Evolutionary conservation across 192 early-diverging fungal species (phyloP).

Genomic region (Coemansia sp.): DNA sequence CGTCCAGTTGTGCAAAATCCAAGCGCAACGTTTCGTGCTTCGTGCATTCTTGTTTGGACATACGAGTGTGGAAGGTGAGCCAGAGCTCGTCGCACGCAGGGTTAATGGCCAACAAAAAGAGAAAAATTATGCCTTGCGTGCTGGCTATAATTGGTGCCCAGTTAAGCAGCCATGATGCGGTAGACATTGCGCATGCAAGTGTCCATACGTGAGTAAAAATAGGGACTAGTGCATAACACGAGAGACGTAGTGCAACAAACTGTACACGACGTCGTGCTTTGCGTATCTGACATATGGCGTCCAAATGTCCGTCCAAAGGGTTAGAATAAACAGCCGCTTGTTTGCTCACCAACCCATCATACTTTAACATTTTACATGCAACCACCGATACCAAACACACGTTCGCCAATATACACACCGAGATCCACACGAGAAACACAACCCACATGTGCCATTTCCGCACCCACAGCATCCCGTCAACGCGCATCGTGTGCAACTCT

Average conservation of each 20-base stretch:
- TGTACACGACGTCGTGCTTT: background rate
- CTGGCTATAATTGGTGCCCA: conserved; percentile 14
- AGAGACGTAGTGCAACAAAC: conserved; percentile 8
- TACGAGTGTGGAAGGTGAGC: background rate
- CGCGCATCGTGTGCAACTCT: background rate
- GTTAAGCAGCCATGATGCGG: conserved; percentile 20
- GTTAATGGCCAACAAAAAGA: conserved; percentile 15
- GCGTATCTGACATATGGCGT: background rate
- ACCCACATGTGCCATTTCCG: conserved; percentile 9
- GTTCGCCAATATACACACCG: background rate
- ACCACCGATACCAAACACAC: background rate
- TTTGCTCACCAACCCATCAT: background rate
- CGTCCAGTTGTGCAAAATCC: conserved; percentile 26
- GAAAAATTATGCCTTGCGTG: conserved; percentile 19
- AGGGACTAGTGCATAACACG: conserved; percentile 12
- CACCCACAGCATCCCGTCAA: conserved; percentile 6
- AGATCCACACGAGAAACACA: conserved; percentile 10
- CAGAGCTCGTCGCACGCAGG: conserved; percentile 20
- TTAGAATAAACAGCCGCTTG: no score
- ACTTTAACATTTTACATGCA: background rate
- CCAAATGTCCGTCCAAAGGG: background rate
- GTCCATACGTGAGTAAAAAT: conserved; percentile 21
- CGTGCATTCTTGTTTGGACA: no score
- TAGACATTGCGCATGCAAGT: conserved; percentile 11
- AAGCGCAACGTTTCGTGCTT: conserved; percentile 12